Conservation (phyloP, 2,329 filamentous ascomycete species). For the Akanthomyces lecanii region DNA sequence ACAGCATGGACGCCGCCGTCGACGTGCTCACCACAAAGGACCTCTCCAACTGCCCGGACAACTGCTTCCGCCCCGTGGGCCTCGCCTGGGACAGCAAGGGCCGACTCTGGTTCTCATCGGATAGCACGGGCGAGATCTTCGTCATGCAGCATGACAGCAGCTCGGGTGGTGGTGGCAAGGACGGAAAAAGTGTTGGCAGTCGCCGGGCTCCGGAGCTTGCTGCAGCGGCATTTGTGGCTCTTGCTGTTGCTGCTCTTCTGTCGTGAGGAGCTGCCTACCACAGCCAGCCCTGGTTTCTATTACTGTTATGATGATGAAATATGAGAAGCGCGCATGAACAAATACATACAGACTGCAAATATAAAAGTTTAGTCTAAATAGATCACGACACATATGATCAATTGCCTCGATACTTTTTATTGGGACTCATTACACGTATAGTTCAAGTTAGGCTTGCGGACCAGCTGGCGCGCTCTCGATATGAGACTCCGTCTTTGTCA, state of each 20-base stretch:
- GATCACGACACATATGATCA: neutral
- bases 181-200: conserved; percentile 1
- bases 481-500: neutral
- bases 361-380: neutral
- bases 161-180: conserved; percentile 13
- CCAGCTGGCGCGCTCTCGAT: conserved; percentile 3
- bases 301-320: neutral
- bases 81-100: conserved; percentile 48
- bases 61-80: conserved; percentile 61
- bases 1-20: conserved; percentile 44
- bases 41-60: conserved; percentile 46
- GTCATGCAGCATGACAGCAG: conserved; percentile 37
- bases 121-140: conserved; percentile 63
- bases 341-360: neutral
- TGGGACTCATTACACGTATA: conserved; percentile 16
- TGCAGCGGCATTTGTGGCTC: conserved; percentile 20
- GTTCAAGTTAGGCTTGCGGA: neutral
- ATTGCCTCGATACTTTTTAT: conserved; percentile 5
- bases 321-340: neutral
- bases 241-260: conserved; percentile 19
- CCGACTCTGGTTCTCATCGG: conserved; percentile 59
- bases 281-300: neutral
- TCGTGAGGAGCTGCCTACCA: neutral
- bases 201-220: neutral
- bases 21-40: conserved; percentile 55